Conservation (phyloP, 805 yeast species). For the Metschnikowia similis region DNA sequence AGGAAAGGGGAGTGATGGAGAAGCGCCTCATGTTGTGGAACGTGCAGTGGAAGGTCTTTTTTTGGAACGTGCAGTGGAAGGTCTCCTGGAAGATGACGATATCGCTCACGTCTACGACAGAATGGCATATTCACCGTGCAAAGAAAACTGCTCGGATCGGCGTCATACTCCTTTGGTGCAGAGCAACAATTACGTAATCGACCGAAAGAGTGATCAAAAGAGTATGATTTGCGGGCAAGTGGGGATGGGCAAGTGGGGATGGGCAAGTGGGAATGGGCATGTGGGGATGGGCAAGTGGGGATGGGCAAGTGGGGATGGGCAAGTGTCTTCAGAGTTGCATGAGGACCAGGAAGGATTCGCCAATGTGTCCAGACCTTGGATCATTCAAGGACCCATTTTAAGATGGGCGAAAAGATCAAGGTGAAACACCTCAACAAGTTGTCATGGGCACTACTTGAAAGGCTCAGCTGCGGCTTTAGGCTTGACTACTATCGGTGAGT, state of each 20-base stretch:
- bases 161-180: neutral
- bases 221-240: constrained; percentile 36
- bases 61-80: too few relatives aligned
- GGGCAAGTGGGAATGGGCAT: too few relatives aligned
- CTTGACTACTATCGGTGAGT: constrained; percentile 69
- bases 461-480: constrained; percentile 97
- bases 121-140: too few relatives aligned
- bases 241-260: too few relatives aligned
- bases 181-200: neutral
- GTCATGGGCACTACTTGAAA: constrained; percentile 88
- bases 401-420: constrained; percentile 56
- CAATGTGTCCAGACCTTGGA: constrained; percentile 73
- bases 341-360: constrained; percentile 94
- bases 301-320: constrained; percentile 88
- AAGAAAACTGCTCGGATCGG: neutral
- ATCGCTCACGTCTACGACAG: too few relatives aligned
- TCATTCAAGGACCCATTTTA: constrained; percentile 80
- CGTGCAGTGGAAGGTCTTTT: too few relatives aligned
- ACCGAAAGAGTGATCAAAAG: constrained; percentile 9
- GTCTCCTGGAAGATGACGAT: too few relatives aligned
- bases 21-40: too few relatives aligned
- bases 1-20: too few relatives aligned
- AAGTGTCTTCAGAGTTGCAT: constrained; percentile 89
- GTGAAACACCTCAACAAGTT: constrained; percentile 51
- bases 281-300: too few relatives aligned